A percentile compares a stretch with the other conserved stretches of the same genome.
Evolutionary conservation across 129 eudicot species (phyloP).

Genomic region (Calendula officinalis): DNA sequence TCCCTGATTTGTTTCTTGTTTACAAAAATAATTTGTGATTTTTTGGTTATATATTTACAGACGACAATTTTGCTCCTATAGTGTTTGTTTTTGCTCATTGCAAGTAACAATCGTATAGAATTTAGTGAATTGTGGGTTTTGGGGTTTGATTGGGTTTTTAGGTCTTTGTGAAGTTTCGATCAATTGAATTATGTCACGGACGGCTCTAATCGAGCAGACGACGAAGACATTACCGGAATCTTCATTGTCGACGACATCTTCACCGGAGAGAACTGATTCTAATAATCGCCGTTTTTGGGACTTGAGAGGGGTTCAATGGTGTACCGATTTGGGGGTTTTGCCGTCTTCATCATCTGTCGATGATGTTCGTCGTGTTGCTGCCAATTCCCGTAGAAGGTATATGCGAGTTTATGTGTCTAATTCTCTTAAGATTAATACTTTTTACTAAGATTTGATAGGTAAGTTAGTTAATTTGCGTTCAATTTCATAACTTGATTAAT

Average conservation of each 20-base stretch:
- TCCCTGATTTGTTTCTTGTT: slow-evolving; percentile 20
- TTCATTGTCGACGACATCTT: slow-evolving; percentile 23
- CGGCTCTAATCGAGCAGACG: slow-evolving; percentile 32
- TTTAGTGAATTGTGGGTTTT: neutral
- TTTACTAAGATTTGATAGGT: neutral
- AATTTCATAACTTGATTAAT: too few relatives aligned
- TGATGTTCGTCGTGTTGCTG: slow-evolving; percentile 81
- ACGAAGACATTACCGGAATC: slow-evolving; percentile 30
- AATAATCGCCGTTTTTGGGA: slow-evolving; percentile 44
- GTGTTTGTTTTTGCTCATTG: slow-evolving; percentile 18
- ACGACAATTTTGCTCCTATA: slow-evolving; percentile 11
- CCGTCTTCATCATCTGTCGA: slow-evolving; percentile 52
- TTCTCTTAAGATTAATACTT: neutral
- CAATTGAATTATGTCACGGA: slow-evolving; percentile 26
- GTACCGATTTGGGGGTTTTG: slow-evolving; percentile 81
- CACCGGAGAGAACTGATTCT: slow-evolving; percentile 23
- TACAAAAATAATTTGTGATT: slow-evolving; percentile 7
- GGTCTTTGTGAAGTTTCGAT: slow-evolving; percentile 15
- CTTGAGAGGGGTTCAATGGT: slow-evolving; percentile 87
- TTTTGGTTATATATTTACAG: neutral
- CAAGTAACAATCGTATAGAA: neutral
- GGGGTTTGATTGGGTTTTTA: neutral
- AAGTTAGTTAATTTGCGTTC: neutral
- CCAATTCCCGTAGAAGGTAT: slow-evolving; percentile 81
- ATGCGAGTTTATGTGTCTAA: neutral